Evolutionary conservation across 2,329 filamentous ascomycete genomes (phyloP).

Genomic region (Penicillium psychrosexuale): DNA sequence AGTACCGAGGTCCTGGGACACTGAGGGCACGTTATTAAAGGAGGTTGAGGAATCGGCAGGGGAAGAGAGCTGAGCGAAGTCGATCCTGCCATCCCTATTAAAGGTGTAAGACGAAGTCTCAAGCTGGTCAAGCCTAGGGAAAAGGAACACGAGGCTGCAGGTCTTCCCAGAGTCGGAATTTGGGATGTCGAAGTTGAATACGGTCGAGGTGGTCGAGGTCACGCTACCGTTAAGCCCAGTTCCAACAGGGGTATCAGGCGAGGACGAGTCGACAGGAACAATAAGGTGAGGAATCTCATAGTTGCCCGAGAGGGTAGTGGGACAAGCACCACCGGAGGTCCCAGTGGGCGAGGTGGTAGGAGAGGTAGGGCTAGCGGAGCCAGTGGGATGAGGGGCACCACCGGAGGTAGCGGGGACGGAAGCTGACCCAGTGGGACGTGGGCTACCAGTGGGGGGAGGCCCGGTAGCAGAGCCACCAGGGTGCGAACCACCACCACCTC

Average conservation of each 20-base stretch:
- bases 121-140: conserved; percentile 57
- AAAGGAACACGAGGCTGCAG: conserved; percentile 64
- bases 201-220: conserved; percentile 51
- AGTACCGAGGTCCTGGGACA: conserved; percentile 45
- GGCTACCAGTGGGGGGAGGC: not conserved
- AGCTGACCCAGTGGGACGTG: not conserved
- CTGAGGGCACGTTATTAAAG: conserved; percentile 52
- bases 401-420: not conserved
- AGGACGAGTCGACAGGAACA: conserved; percentile 55
- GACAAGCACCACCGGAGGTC: conserved; percentile 37
- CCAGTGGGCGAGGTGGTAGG: conserved; percentile 11
- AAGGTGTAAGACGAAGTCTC: conserved; percentile 58
- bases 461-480: not conserved
- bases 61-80: conserved; percentile 51
- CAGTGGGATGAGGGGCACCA: not conserved
- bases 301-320: conserved; percentile 45
- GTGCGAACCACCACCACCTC: not conserved
- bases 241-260: conserved; percentile 53
- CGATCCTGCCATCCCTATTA: conserved; percentile 53
- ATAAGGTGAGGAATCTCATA: conserved; percentile 63
- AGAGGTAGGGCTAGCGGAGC: conserved; percentile 10
- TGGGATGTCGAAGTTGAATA: conserved; percentile 70
- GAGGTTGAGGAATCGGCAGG: conserved; percentile 52
- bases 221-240: conserved; percentile 57
- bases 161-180: conserved; percentile 53